A percentile compares a stretch with the other conserved stretches of the same genome.
Evolutionary conservation across 2,329 filamentous ascomycete species (phyloP).

Genomic region (Cytospora leucostoma): DNA sequence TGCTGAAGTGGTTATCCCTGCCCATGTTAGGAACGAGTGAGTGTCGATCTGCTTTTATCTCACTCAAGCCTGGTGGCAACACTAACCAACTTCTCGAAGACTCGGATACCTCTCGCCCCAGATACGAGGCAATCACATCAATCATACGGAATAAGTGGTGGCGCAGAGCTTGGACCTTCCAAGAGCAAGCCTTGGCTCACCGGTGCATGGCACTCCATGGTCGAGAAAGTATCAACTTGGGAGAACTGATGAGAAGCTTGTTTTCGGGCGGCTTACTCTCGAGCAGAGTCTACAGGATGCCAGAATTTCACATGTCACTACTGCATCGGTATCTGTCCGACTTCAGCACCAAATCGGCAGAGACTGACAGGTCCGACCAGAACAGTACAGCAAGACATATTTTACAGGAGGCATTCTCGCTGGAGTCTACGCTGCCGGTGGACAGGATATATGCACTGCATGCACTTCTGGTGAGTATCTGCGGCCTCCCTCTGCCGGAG

Average conservation of each 20-base stretch:
- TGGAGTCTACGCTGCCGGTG: not conserved
- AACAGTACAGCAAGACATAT: too few species aligned
- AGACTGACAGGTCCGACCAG: too few species aligned
- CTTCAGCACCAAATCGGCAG: too few species aligned
- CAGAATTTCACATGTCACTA: too few species aligned
- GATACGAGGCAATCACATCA: not conserved
- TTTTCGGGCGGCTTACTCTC: not conserved
- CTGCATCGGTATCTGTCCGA: too few species aligned
- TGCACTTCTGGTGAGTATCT: not conserved
- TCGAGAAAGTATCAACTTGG: not conserved
- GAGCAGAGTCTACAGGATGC: too few species aligned
- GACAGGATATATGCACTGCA: constrained; percentile 3
- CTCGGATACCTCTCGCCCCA: fast-evolving
- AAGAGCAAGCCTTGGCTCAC: not conserved
- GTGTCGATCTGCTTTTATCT: too few species aligned
- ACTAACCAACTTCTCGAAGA: not conserved
- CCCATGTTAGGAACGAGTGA: not conserved
- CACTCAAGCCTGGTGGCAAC: too few species aligned
- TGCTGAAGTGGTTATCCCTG: not conserved
- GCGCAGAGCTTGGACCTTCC: not conserved
- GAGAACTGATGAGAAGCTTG: not conserved
- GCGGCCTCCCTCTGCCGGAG: not conserved
- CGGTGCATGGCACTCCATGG: not conserved
- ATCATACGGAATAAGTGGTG: not conserved
- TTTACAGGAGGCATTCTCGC: too few species aligned